Evolutionary conservation across 176 grass and related monocot genomes (phyloP).

Genomic region (Eragrostis nindensis): DNA sequence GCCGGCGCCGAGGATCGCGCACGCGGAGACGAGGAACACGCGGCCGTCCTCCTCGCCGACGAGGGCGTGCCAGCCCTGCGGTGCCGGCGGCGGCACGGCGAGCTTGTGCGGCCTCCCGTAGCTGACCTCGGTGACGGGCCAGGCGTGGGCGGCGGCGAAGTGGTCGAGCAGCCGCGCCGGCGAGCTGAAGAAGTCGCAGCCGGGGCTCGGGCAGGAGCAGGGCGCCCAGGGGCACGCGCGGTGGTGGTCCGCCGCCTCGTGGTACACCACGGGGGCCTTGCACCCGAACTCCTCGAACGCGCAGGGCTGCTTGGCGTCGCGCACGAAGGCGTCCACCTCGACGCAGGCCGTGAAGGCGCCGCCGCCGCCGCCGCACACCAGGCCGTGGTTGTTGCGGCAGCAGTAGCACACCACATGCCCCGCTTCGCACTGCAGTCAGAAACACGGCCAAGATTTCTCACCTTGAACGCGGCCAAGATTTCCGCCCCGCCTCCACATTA

Average conservation of each 20-base stretch:
- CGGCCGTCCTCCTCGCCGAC: conserved; percentile 5
- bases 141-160: conserved; percentile 15
- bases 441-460: not conserved
- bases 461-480: too few relatives aligned
- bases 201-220: conserved; percentile 38
- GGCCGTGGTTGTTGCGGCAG: not conserved
- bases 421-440: conserved; percentile 15
- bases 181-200: conserved; percentile 24
- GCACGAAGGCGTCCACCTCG: not conserved
- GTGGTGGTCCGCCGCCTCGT: conserved; percentile 19
- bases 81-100: not conserved
- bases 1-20: not conserved
- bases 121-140: not conserved
- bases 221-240: conserved; percentile 31
- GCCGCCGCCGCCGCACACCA: not conserved
- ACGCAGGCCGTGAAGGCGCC: not conserved
- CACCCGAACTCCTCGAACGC: conserved; percentile 35
- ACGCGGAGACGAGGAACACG: conserved; percentile 32
- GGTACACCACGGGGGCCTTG: conserved; percentile 2
- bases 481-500: too few relatives aligned
- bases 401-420: conserved; percentile 4
- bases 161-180: conserved; percentile 18
- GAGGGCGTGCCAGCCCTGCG: conserved; percentile 21
- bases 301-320: conserved; percentile 31
- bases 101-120: conserved; percentile 12